Percentiles rank a stretch among this genome's conserved stretches.
Evolutionary conservation across 2,329 filamentous ascomycete genomes (phyloP).

Genomic region (Plenodomus lindquistii): DNA sequence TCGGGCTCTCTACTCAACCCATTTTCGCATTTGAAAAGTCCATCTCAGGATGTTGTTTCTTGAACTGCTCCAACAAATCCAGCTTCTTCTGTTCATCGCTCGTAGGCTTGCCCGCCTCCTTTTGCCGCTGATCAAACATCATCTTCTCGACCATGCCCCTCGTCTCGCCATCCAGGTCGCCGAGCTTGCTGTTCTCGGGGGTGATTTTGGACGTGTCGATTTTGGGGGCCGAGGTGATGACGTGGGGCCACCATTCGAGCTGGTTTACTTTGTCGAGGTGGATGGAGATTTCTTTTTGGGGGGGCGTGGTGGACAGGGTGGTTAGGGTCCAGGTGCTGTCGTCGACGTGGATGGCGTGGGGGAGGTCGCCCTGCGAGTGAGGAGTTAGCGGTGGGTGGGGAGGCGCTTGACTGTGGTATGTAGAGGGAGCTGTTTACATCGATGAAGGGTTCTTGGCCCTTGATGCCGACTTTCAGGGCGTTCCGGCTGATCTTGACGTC

Average conservation of each 20-base stretch:
- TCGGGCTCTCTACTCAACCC: constrained; percentile 32
- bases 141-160: constrained; percentile 99
- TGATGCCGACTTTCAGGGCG: constrained; percentile 77
- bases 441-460: constrained; percentile 84
- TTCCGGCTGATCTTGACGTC: constrained; percentile 81
- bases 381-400: constrained; percentile 6
- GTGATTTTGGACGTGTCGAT: constrained; percentile 96
- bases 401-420: neutral
- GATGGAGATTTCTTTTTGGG: constrained; percentile 75
- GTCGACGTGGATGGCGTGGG: constrained; percentile 76
- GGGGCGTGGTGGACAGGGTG: constrained; percentile 68
- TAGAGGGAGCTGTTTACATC: constrained; percentile 64
- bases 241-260: constrained; percentile 98
- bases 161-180: constrained; percentile 92
- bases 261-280: constrained; percentile 96
- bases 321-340: constrained; percentile 95
- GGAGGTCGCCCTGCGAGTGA: constrained; percentile 72
- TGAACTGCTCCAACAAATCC: constrained; percentile 88
- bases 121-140: constrained; percentile 99
- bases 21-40: constrained; percentile 70
- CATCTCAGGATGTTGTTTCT: constrained; percentile 76
- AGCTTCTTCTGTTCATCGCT: constrained; percentile 95
- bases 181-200: constrained; percentile 88
- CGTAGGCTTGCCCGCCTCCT: constrained; percentile 85
- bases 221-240: constrained; percentile 81